phyloP scores from a whole-genome alignment of 257 asterid species.

The Solanum etuberosum region DNA sequence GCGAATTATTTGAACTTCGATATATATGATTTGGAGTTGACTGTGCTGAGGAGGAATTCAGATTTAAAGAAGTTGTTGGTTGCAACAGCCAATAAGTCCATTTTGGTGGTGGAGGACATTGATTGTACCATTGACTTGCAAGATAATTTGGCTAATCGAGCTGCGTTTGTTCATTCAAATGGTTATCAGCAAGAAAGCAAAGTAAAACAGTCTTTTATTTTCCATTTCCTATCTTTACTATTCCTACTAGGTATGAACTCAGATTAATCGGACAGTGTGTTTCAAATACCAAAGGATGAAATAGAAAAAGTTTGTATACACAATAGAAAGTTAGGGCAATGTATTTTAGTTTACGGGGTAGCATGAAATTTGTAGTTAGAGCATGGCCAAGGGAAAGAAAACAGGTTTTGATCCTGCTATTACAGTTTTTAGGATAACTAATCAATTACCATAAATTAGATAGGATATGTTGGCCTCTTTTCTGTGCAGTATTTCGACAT shows the following conservation, averaged over 20 bases:
- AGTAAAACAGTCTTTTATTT: neutral
- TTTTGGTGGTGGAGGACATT: slow-evolving; percentile 16
- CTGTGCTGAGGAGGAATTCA: neutral
- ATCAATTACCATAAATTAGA: neutral
- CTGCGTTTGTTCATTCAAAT: neutral
- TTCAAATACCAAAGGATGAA: neutral
- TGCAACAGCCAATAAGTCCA: slow-evolving; percentile 2
- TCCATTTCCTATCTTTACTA: neutral
- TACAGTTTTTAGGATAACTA: neutral
- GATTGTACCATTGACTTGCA: slow-evolving; percentile 11
- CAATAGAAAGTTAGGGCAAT: neutral
- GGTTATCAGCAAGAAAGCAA: neutral
- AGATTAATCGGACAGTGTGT: too few species aligned
- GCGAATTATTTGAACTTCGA: neutral
- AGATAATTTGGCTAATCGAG: neutral
- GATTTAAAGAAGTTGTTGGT: neutral
- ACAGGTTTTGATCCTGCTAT: neutral
- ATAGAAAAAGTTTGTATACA: neutral
- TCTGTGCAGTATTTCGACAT: neutral
- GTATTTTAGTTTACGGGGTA: neutral
- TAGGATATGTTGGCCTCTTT: neutral
- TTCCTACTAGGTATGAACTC: neutral
- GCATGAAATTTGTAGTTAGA: neutral
- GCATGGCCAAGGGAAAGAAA: neutral
- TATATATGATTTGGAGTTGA: slow-evolving; percentile 8